phyloP scores from a whole-genome alignment of 2,329 filamentous ascomycete species.

The Endothia cerciana region DNA sequence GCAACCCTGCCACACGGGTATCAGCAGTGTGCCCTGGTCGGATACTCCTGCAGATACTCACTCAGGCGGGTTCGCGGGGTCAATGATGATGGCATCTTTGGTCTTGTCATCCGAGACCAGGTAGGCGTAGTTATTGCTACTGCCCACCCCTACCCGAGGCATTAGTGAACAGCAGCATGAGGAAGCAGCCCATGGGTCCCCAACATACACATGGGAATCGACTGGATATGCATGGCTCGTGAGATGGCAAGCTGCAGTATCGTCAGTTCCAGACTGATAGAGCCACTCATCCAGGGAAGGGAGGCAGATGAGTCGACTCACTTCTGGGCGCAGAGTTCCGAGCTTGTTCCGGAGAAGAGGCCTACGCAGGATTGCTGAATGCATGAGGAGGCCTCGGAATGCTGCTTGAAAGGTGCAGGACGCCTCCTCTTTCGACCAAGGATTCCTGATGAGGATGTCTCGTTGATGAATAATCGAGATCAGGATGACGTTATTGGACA shows the following conservation, averaged over 20 bases:
- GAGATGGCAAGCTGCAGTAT: slow-evolving; percentile 37
- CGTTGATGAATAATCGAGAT: slow-evolving; percentile 27
- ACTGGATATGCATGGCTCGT: slow-evolving; percentile 80
- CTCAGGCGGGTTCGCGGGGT: slow-evolving; percentile 80
- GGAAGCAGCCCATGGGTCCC: not conserved
- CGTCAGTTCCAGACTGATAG: not conserved
- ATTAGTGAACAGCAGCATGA: not conserved
- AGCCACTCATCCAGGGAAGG: not conserved
- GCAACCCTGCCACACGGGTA: slow-evolving; percentile 53
- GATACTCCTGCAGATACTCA: slow-evolving; percentile 45
- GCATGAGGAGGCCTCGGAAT: slow-evolving; percentile 41
- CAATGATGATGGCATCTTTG: slow-evolving; percentile 77
- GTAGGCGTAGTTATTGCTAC: slow-evolving; percentile 83
- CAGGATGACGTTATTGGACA: slow-evolving; percentile 30
- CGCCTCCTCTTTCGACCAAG: slow-evolving; percentile 19
- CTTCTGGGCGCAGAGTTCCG: slow-evolving; percentile 36
- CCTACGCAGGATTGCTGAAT: slow-evolving; percentile 44
- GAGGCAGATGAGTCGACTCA: slow-evolving; percentile 34
- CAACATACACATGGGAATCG: slow-evolving; percentile 83
- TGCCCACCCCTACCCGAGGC: slow-evolving; percentile 67
- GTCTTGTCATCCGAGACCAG: slow-evolving; percentile 78
- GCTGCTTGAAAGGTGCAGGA: slow-evolving; percentile 7
- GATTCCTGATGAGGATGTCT: slow-evolving; percentile 1
- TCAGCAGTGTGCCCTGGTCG: not conserved
- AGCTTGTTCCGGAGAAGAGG: slow-evolving; percentile 40